A percentile compares a stretch with the other conserved stretches of the same genome.
Conservation (phyloP, 768 basidiomycete species). For the Gelatoporia subvermispora region DNA sequence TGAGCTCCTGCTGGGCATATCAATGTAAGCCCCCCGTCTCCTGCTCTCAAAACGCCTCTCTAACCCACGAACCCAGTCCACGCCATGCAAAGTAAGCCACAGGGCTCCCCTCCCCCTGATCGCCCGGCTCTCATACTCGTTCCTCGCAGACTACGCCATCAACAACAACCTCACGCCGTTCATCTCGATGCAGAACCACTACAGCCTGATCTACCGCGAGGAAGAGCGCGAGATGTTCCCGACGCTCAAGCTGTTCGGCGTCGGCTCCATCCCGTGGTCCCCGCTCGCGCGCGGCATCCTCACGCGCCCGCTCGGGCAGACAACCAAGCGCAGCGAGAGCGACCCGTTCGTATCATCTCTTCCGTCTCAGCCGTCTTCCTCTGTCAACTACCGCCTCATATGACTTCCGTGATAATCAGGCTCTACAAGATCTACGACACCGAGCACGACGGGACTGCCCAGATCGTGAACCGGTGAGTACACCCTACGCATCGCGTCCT, state of each 20-base stretch:
- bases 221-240: constrained; percentile 42
- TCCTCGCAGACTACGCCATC: constrained; percentile 28
- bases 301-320: constrained; percentile 20
- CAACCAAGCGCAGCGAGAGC: constrained; percentile 19
- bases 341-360: constrained; percentile 18
- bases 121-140: not conserved
- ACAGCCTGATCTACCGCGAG: constrained; percentile 41
- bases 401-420: not conserved
- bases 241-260: constrained; percentile 30
- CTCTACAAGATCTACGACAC: constrained; percentile 10
- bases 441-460: constrained; percentile 3
- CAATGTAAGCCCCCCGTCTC: constrained; percentile 18
- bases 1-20: constrained; percentile 28
- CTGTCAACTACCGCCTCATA: not conserved
- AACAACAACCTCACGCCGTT: constrained; percentile 33
- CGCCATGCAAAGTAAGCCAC: constrained; percentile 25
- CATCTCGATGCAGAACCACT: constrained; percentile 45
- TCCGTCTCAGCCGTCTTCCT: not conserved
- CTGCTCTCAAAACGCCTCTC: not conserved
- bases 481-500: not conserved
- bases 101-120: not conserved
- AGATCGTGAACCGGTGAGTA: constrained; percentile 15
- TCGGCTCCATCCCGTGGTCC: constrained; percentile 37
- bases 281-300: constrained; percentile 32
- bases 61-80: constrained; percentile 15